These are phyloP conservation scores for Poa pratensis DNA, from an alignment of 176 grass and related monocot genomes.

Conservation along the genomic window DNA sequence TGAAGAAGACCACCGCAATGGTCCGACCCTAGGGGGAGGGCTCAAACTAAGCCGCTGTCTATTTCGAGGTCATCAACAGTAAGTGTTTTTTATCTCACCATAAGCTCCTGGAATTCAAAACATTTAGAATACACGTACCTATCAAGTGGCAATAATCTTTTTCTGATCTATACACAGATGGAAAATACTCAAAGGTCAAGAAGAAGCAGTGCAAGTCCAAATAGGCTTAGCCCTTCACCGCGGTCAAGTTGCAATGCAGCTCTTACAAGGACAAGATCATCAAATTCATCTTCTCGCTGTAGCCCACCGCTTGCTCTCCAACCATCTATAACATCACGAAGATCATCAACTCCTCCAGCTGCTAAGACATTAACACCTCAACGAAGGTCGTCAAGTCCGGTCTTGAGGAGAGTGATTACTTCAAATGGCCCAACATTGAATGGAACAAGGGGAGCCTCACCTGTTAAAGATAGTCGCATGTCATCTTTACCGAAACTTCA, in stretches of 20 bases:
- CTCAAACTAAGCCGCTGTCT: slow-evolving; percentile 62
- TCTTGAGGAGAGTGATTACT: slow-evolving; percentile 66
- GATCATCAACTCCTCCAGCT: slow-evolving; percentile 68
- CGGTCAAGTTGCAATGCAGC: slow-evolving; percentile 41
- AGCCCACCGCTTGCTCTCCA: slow-evolving; percentile 61
- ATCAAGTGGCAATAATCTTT: background rate
- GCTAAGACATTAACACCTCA: slow-evolving; percentile 61
- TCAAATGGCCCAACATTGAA: slow-evolving; percentile 45
- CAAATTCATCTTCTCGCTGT: slow-evolving; percentile 70
- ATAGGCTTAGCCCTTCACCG: slow-evolving; percentile 76
- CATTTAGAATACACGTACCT: slow-evolving; percentile 9
- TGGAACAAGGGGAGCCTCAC: slow-evolving; percentile 69
- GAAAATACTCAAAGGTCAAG: slow-evolving; percentile 69
- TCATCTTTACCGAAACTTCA: slow-evolving; percentile 75
- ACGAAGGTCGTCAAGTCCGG: slow-evolving; percentile 76
- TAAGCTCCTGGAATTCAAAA: slow-evolving; percentile 27
- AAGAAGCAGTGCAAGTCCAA: slow-evolving; percentile 88
- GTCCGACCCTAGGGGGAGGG: slow-evolving; percentile 65
- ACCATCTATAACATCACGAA: slow-evolving; percentile 49
- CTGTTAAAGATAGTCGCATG: slow-evolving; percentile 54
- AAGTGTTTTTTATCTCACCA: slow-evolving; percentile 28
- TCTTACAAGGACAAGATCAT: slow-evolving; percentile 58
- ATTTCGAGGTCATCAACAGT: slow-evolving; percentile 78
- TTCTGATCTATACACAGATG: slow-evolving; percentile 44
- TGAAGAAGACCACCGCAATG: slow-evolving; percentile 48